Evolutionary conservation across 805 yeast species (phyloP).

Genomic region (Saccharomyces cerevisiae): DNA sequence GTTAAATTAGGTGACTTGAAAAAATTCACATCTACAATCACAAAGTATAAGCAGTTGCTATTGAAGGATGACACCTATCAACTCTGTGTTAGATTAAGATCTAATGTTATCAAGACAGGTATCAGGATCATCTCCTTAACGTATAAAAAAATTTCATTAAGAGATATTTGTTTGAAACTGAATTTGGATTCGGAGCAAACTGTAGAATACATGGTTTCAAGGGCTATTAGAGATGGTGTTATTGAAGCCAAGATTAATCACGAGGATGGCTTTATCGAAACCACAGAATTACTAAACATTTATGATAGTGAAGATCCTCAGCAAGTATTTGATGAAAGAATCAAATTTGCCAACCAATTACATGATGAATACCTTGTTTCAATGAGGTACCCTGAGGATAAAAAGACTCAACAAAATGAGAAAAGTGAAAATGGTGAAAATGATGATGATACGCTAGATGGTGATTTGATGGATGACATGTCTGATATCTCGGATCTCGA

Average conservation of each 20-base stretch:
- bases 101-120: slow-evolving; percentile 96
- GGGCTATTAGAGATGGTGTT: slow-evolving; percentile 94
- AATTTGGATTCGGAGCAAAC: slow-evolving; percentile 90
- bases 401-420: slow-evolving; percentile 12
- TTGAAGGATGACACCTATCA: slow-evolving; percentile 74
- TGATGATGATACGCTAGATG: slow-evolving; percentile 19
- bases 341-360: slow-evolving; percentile 78
- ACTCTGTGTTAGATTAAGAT: slow-evolving; percentile 81
- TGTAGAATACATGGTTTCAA: slow-evolving; percentile 93
- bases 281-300: slow-evolving; percentile 75
- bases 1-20: slow-evolving; percentile 87
- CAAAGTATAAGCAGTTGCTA: slow-evolving; percentile 51
- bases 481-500: slow-evolving; percentile 31
- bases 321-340: slow-evolving; percentile 82
- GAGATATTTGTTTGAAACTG: slow-evolving; percentile 87
- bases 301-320: slow-evolving; percentile 87
- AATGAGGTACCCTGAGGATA: slow-evolving; percentile 73
- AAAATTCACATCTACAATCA: slow-evolving; percentile 63
- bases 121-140: slow-evolving; percentile 86
- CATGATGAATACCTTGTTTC: slow-evolving; percentile 91
- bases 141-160: slow-evolving; percentile 81
- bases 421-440: slow-evolving; percentile 14
- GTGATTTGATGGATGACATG: slow-evolving; percentile 22
- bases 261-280: slow-evolving; percentile 83
- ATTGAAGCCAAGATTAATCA: slow-evolving; percentile 92